phyloP scores from a whole-genome alignment of 805 yeast genomes.

The Ogataea naganishii region DNA sequence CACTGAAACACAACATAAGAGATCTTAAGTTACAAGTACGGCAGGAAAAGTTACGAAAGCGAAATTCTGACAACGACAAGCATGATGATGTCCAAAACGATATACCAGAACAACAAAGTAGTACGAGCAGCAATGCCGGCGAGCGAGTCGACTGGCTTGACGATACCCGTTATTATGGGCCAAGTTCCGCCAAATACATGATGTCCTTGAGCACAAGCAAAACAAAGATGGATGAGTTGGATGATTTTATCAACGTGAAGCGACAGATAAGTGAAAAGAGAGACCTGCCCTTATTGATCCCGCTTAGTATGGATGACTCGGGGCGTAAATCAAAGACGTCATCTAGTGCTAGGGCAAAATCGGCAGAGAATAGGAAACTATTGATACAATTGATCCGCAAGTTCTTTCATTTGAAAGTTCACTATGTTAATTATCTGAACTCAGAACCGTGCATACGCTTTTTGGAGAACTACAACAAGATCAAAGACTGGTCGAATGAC shows the following conservation, averaged over 20 bases:
- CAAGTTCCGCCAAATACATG: conserved; percentile 41
- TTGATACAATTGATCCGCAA: conserved; percentile 28
- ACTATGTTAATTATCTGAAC: conserved; percentile 32
- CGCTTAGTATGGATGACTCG: background rate
- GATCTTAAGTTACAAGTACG: conserved; percentile 12
- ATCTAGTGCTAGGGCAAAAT: conserved; percentile 7
- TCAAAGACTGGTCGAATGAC: conserved; percentile 36
- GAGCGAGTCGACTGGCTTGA: conserved; percentile 7
- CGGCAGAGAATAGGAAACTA: conserved; percentile 24
- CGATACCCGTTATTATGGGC: conserved; percentile 35
- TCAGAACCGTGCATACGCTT: conserved; percentile 26
- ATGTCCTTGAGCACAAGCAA: conserved; percentile 23
- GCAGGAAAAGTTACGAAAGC: background rate
- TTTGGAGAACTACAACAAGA: conserved; percentile 24
- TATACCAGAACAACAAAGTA: too few relatives aligned
- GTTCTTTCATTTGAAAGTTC: conserved; percentile 31
- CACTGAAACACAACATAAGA: conserved; percentile 17
- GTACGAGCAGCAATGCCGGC: conserved; percentile 11
- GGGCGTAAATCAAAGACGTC: conserved; percentile 2
- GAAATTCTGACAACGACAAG: too few relatives aligned
- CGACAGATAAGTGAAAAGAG: conserved; percentile 21
- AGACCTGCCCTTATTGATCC: conserved; percentile 15
- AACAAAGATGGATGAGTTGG: conserved; percentile 21
- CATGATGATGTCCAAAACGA: too few relatives aligned
- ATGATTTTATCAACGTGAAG: conserved; percentile 18